Conservation (phyloP, 164 flowering plant species). For the Kalanchoe fedtschenkoi region DNA sequence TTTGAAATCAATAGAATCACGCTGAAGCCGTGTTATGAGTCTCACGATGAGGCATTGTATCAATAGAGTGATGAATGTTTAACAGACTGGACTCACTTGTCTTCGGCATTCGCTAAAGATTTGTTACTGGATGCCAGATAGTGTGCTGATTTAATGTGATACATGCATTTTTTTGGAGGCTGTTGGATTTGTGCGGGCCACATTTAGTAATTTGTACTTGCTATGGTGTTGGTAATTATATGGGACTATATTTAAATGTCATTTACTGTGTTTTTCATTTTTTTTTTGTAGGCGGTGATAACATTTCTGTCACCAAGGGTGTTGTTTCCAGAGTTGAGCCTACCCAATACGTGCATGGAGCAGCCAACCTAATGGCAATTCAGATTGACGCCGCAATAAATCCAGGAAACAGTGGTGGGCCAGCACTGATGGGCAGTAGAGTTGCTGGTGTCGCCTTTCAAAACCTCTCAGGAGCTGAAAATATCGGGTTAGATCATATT, state of each 20-base stretch:
- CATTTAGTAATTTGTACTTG: not conserved
- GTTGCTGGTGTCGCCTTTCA: constrained; percentile 98
- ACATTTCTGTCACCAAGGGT: constrained; percentile 94
- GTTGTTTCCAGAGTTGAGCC: constrained; percentile 94
- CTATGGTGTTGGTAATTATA: not conserved
- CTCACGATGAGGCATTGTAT: not conserved
- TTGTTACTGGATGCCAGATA: not conserved
- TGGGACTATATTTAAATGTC: not conserved
- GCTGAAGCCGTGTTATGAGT: not conserved
- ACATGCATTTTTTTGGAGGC: not conserved
- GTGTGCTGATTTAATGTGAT: not conserved
- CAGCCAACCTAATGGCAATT: constrained; percentile 83
- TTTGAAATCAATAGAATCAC: not conserved
- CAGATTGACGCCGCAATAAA: constrained; percentile 98
- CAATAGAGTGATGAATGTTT: not conserved
- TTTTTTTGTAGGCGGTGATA: constrained; percentile 69
- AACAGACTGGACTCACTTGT: not conserved
- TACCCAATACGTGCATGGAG: constrained; percentile 91
- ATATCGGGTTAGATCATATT: constrained; percentile 62
- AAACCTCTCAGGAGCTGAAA: constrained; percentile 90
- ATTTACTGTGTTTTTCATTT: not conserved
- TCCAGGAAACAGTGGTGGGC: constrained; percentile 97
- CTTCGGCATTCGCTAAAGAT: too few species aligned
- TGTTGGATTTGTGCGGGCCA: not conserved
- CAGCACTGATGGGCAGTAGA: constrained; percentile 88